phyloP scores from a whole-genome alignment of 345 rosid species.

The Toxicodendron radicans region DNA sequence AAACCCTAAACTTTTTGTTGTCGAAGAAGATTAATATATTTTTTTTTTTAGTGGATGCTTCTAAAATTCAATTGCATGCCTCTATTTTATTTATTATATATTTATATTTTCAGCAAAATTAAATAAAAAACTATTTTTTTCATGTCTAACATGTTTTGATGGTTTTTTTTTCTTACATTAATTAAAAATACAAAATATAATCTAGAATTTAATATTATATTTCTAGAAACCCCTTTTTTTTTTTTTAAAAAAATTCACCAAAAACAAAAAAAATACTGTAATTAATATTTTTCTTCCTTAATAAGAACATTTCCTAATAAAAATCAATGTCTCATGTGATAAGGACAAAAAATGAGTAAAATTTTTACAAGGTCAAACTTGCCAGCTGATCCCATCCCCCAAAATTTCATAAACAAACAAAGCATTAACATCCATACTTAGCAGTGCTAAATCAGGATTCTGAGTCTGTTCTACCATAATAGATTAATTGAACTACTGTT shows the following conservation, averaged over 20 bases:
- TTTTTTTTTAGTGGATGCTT: not conserved
- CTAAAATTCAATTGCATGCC: too few relatives aligned
- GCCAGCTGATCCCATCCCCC: not conserved
- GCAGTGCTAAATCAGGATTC: not conserved
- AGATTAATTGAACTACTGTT: not conserved
- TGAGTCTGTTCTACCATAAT: not conserved
- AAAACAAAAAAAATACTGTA: not conserved
- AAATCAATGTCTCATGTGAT: not conserved
- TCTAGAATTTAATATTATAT: too few relatives aligned
- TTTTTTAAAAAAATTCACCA: not conserved
- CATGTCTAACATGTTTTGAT: too few relatives aligned
- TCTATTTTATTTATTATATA: too few relatives aligned
- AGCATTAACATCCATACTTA: not conserved
- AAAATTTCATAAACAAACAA: too few relatives aligned
- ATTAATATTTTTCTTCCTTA: not conserved
- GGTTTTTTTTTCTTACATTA: too few relatives aligned
- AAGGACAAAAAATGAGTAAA: not conserved
- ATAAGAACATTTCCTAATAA: not conserved
- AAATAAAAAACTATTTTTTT: too few relatives aligned
- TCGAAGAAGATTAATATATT: not conserved
- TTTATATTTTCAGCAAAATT: too few relatives aligned
- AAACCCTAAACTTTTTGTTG: too few relatives aligned
- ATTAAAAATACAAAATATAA: too few relatives aligned
- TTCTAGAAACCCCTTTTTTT: too few relatives aligned
- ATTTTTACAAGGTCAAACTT: conserved; percentile 1